Percentiles rank a stretch among this genome's conserved stretches.
Conservation (phyloP, 2,329 filamentous ascomycete genomes). For the Scedosporium minutisporum region DNA sequence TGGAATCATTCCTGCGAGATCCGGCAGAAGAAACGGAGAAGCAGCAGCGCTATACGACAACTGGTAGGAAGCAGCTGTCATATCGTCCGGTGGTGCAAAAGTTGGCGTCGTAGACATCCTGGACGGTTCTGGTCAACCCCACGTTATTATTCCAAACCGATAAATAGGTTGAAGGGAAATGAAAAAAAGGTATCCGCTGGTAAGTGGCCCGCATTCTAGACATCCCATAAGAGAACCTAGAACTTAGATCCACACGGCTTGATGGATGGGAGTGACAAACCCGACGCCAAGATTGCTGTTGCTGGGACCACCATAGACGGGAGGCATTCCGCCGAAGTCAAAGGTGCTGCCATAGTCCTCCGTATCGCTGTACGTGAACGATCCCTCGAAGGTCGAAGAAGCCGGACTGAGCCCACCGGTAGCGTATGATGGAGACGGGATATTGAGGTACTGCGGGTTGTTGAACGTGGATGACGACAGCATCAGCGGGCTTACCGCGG, state of each 20-base stretch:
- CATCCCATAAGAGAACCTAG: neutral
- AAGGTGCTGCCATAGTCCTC: slow-evolving; percentile 42
- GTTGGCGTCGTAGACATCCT: slow-evolving; percentile 2
- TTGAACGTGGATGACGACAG: slow-evolving; percentile 45
- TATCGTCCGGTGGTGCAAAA: slow-evolving; percentile 1
- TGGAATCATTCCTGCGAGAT: slow-evolving; percentile 33
- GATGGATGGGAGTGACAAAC: slow-evolving; percentile 50
- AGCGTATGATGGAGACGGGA: slow-evolving; percentile 51
- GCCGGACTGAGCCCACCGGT: slow-evolving; percentile 50
- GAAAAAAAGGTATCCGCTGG: neutral
- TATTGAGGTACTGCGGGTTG: slow-evolving; percentile 48
- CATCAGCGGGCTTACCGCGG: slow-evolving; percentile 22
- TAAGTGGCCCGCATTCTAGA: neutral
- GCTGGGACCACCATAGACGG: slow-evolving; percentile 14
- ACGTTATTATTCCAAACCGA: slow-evolving; percentile 2
- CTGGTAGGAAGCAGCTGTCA: neutral
- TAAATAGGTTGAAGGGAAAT: neutral
- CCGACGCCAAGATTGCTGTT: slow-evolving; percentile 36
- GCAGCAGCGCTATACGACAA: slow-evolving; percentile 16
- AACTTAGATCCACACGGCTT: slow-evolving; percentile 44
- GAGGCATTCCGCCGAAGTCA: slow-evolving; percentile 33
- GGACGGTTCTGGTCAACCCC: slow-evolving; percentile 2
- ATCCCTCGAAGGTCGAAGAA: slow-evolving; percentile 54
- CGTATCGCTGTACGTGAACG: slow-evolving; percentile 52
- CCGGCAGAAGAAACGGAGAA: slow-evolving; percentile 34